phyloP scores from a whole-genome alignment of 2,329 filamentous ascomycete species.

The Raffaelea arxii region DNA sequence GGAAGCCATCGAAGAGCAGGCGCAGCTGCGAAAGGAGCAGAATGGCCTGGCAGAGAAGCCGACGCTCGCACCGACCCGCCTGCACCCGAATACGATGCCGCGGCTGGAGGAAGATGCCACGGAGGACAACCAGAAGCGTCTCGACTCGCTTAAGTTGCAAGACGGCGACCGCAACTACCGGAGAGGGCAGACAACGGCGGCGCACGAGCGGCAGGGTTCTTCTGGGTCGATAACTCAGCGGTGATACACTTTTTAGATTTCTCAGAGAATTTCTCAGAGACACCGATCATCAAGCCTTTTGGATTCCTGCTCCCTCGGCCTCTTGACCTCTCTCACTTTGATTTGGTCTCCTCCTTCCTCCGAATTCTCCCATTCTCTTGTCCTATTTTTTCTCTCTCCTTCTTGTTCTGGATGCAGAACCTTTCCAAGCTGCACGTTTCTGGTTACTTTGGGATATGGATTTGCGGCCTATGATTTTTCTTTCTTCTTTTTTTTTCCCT shows the following conservation, averaged over 20 bases:
- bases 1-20: slow-evolving; percentile 76
- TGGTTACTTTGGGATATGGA: neutral
- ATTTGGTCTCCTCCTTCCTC: neutral
- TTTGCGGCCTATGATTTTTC: neutral
- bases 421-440: neutral
- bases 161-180: slow-evolving; percentile 59
- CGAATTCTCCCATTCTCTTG: neutral
- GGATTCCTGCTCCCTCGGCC: neutral
- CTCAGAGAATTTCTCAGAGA: no score
- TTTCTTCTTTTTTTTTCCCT: neutral
- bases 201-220: slow-evolving; percentile 48
- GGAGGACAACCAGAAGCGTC: slow-evolving; percentile 75
- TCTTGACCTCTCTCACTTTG: neutral
- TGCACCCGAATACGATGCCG: slow-evolving; percentile 32
- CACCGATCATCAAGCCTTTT: neutral
- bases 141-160: slow-evolving; percentile 84
- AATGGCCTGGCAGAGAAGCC: slow-evolving; percentile 24
- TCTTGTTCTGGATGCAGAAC: neutral
- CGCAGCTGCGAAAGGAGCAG: slow-evolving; percentile 53
- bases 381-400: neutral
- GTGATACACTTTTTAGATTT: no score
- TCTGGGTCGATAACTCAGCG: slow-evolving; percentile 45
- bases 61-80: slow-evolving; percentile 22
- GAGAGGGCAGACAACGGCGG: slow-evolving; percentile 25
- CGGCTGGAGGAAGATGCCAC: slow-evolving; percentile 70